These are phyloP conservation scores for Protostelium mycophagum DNA, from an alignment of 78 protist species.

Conservation along the genomic window DNA sequence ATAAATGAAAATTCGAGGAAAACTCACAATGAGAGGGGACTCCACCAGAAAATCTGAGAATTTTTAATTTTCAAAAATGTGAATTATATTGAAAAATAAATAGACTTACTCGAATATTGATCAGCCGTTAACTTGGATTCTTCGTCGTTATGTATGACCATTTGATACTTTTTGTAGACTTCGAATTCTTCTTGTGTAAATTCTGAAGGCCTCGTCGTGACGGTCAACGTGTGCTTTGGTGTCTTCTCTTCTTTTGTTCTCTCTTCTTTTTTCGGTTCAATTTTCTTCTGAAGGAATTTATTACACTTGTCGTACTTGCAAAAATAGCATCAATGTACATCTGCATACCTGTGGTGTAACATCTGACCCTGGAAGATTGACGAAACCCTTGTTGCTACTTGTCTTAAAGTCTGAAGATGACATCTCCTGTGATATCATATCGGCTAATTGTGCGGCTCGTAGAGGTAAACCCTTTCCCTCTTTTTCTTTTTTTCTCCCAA, in stretches of 20 bases:
- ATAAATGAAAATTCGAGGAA: neutral
- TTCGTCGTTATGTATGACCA: neutral
- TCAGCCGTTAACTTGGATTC: neutral
- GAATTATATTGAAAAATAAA: too few relatives aligned
- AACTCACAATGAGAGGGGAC: neutral
- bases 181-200: neutral
- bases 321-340: too few relatives aligned
- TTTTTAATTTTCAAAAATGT: too few relatives aligned
- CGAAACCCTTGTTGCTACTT: neutral
- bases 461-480: too few relatives aligned
- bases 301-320: too few relatives aligned
- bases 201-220: neutral
- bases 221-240: neutral
- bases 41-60: neutral
- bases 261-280: neutral
- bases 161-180: neutral
- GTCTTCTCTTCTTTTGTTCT: neutral
- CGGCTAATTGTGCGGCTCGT: neutral
- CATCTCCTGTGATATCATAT: neutral
- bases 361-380: neutral
- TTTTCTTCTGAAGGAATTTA: neutral
- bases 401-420: neutral
- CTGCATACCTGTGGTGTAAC: too few relatives aligned
- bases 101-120: neutral
- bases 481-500: too few relatives aligned